Evolutionary conservation across 495 filamentous ascomycete species (phyloP).

Genomic region (Tuber umbilicatum): DNA sequence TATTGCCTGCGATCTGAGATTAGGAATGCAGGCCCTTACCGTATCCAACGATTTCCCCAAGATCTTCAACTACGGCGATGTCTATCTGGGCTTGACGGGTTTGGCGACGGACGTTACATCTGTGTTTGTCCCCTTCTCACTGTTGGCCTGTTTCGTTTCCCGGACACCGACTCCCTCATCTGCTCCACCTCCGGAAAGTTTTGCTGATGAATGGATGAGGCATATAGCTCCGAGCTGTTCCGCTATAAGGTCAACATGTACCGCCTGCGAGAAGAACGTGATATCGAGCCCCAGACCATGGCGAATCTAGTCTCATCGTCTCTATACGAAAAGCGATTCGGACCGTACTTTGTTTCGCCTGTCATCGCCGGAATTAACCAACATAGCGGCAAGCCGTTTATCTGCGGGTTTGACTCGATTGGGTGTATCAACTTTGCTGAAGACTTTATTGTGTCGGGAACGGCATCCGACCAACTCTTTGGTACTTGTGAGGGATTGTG

Average conservation of each 20-base stretch:
- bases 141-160: background rate
- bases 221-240: slow-evolving; percentile 66
- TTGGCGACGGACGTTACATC: slow-evolving; percentile 93
- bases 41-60: slow-evolving; percentile 99
- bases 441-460: slow-evolving; percentile 97
- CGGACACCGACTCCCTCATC: background rate
- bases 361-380: slow-evolving; percentile 91
- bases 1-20: slow-evolving; percentile 96
- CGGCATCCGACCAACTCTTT: slow-evolving; percentile 93
- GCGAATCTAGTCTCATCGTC: slow-evolving; percentile 87
- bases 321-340: slow-evolving; percentile 92
- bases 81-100: slow-evolving; percentile 93
- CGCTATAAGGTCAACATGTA: slow-evolving; percentile 99
- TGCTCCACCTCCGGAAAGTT: background rate
- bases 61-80: slow-evolving; percentile 94
- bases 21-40: slow-evolving; percentile 92
- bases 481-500: slow-evolving; percentile 97
- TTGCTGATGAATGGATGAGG: slow-evolving; percentile 5
- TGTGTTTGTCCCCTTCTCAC: slow-evolving; percentile 49
- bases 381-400: slow-evolving; percentile 87
- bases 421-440: slow-evolving; percentile 99
- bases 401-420: slow-evolving; percentile 98
- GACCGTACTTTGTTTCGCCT: slow-evolving; percentile 89
- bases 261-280: slow-evolving; percentile 91
- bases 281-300: slow-evolving; percentile 87